Conservation (phyloP, 2,329 filamentous ascomycete species). For the Aspergillus fijiensis region DNA sequence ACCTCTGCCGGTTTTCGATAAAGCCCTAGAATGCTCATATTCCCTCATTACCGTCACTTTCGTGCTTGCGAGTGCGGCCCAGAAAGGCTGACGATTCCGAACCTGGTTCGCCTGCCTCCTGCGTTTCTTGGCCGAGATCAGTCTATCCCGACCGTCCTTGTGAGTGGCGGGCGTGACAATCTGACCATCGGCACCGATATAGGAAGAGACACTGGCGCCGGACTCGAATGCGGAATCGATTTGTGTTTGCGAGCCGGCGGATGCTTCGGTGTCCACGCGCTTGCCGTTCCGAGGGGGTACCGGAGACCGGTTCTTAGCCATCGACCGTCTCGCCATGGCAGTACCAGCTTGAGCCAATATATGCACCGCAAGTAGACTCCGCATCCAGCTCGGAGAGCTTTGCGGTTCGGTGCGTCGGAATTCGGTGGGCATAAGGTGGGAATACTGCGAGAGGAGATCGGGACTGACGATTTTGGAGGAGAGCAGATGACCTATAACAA, state of each 20-base stretch:
- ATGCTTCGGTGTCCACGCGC: conserved; percentile 47
- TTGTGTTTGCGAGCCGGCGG: conserved; percentile 44
- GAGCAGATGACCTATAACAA: conserved; percentile 48
- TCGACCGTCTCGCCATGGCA: conserved; percentile 48
- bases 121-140: conserved; percentile 72
- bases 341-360: conserved; percentile 51
- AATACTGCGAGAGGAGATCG: conserved; percentile 44
- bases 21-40: conserved; percentile 70
- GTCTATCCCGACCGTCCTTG: conserved; percentile 57
- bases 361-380: conserved; percentile 50
- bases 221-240: conserved; percentile 46
- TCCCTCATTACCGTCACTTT: conserved; percentile 96
- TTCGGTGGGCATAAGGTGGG: conserved; percentile 45
- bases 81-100: conserved; percentile 84
- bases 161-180: conserved; percentile 53
- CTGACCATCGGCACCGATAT: conserved; percentile 44
- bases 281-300: conserved; percentile 43
- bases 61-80: conserved; percentile 91
- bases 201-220: conserved; percentile 42
- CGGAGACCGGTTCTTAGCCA: conserved; percentile 47
- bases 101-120: conserved; percentile 90
- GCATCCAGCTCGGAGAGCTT: conserved; percentile 46
- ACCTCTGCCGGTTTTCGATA: conserved; percentile 40
- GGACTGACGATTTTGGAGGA: conserved; percentile 46
- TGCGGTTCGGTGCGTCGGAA: conserved; percentile 44